A percentile compares a stretch with the other conserved stretches of the same genome.
Evolutionary conservation across 345 rosid genomes (phyloP).

Genomic region (Angophora floribunda): DNA sequence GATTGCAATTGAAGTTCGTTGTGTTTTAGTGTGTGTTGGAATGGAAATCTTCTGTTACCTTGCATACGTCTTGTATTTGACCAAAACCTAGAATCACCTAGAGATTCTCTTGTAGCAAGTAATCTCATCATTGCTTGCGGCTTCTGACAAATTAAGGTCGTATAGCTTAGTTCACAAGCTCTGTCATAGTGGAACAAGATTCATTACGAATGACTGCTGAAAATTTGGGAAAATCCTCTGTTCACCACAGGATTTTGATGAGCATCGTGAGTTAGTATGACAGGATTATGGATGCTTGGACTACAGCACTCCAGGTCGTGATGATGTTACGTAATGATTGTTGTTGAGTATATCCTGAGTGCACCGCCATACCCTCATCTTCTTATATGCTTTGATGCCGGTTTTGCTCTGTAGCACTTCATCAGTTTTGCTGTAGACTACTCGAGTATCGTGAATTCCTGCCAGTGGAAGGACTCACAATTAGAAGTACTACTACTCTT

Average conservation of each 20-base stretch:
- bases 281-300: neutral
- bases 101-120: accelerated
- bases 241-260: neutral
- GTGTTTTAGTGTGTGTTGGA: neutral
- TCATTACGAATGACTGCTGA: neutral
- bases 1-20: neutral
- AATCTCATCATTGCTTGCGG: neutral
- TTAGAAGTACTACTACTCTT: neutral
- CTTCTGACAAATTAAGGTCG: neutral
- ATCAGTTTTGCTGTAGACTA: neutral
- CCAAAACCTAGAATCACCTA: accelerated
- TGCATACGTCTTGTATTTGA: neutral
- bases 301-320: neutral
- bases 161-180: neutral
- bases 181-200: neutral
- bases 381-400: neutral
- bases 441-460: neutral
- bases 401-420: neutral
- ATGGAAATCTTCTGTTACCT: neutral
- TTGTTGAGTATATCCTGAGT: neutral
- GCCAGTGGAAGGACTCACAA: neutral
- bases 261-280: neutral
- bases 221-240: neutral
- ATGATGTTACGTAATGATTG: neutral
- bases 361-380: neutral